These are phyloP conservation scores for Periconia sp. DNA, from an alignment of 2,329 filamentous ascomycete genomes.

Conservation along the genomic window DNA sequence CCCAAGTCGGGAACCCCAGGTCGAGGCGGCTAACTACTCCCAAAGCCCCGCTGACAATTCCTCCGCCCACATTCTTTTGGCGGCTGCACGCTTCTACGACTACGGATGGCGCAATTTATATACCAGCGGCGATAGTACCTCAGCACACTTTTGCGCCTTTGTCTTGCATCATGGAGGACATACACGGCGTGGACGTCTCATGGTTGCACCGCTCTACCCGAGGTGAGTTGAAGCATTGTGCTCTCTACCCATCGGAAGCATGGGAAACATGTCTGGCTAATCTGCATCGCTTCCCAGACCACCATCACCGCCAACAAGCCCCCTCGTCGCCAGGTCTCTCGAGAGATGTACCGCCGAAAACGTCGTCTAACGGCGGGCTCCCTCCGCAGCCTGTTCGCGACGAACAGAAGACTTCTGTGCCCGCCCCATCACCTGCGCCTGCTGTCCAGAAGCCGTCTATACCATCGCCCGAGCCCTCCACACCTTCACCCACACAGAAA, in stretches of 20 bases:
- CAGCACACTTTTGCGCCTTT: conserved; percentile 11
- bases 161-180: conserved; percentile 70
- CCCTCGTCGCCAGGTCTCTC: conserved; percentile 42
- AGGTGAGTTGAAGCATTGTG: conserved; percentile 62
- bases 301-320: conserved; percentile 44
- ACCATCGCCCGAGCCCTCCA: conserved; percentile 19
- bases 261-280: conserved; percentile 41
- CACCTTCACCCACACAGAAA: conserved; percentile 31
- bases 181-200: conserved; percentile 84
- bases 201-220: conserved; percentile 88
- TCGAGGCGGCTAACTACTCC: conserved; percentile 30
- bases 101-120: conserved; percentile 33
- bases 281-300: conserved; percentile 36
- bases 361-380: no score
- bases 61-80: conserved; percentile 19
- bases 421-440: conserved; percentile 16
- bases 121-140: conserved; percentile 28
- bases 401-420: background rate
- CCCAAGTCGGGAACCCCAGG: conserved; percentile 21
- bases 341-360: conserved; percentile 42
- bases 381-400: conserved; percentile 1
- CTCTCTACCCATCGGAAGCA: conserved; percentile 26
- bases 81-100: conserved; percentile 11
- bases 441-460: conserved; percentile 36
- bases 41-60: conserved; percentile 37